Evolutionary conservation across 2,329 filamentous ascomycete species (phyloP).

Genomic region (Cladosporium sp.): DNA sequence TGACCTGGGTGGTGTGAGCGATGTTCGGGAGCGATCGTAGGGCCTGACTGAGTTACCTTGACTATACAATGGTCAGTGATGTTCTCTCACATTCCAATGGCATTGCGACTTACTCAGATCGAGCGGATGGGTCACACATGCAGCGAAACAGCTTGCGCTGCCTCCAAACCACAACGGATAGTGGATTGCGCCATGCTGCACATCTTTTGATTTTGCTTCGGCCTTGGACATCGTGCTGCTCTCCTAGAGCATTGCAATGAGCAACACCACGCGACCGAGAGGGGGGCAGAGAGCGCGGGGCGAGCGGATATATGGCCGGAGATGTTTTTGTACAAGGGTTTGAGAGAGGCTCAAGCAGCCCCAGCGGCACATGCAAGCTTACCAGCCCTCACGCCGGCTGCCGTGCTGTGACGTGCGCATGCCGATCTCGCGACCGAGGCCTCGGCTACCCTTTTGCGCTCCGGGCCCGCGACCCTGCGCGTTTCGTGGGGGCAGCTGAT

Average conservation of each 20-base stretch:
- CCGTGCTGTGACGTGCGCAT: too few relatives aligned
- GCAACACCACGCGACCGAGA: conserved; percentile 1
- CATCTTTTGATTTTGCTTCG: conserved; percentile 38
- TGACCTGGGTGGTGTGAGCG: conserved; percentile 52
- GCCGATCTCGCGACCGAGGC: too few relatives aligned
- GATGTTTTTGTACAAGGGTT: background rate
- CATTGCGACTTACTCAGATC: conserved; percentile 65
- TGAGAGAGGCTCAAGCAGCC: background rate
- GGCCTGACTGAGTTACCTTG: conserved; percentile 34
- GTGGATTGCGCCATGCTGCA: conserved; percentile 35
- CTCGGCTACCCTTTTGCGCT: too few relatives aligned
- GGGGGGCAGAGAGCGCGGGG: background rate
- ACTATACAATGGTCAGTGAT: conserved; percentile 34
- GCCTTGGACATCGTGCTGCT: conserved; percentile 33
- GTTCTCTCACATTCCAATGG: background rate
- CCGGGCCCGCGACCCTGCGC: too few relatives aligned
- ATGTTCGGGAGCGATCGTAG: background rate
- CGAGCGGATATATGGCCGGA: background rate
- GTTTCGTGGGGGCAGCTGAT: too few relatives aligned
- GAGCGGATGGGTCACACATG: conserved; percentile 85
- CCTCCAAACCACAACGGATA: conserved; percentile 81
- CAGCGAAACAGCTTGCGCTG: conserved; percentile 85
- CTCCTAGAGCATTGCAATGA: conserved; percentile 4
- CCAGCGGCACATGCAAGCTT: background rate
- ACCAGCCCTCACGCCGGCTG: background rate